phyloP scores from a whole-genome alignment of 1,284 basidiomycete genomes.

The Tausonia pullulans region DNA sequence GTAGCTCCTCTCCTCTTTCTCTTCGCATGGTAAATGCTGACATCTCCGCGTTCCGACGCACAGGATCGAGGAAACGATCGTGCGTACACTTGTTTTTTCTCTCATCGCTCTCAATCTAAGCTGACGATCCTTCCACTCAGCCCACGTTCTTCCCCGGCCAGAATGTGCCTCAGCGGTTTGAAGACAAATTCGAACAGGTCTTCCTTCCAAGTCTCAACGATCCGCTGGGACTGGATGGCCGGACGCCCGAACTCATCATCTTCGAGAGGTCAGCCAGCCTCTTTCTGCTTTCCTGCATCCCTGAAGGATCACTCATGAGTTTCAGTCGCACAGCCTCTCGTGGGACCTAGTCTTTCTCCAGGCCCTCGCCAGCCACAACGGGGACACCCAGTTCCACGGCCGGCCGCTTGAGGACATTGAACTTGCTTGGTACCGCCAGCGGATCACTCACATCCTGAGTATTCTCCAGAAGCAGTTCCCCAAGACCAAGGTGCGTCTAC shows the following conservation, averaged over 20 bases:
- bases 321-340: neutral
- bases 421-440: conserved; percentile 4
- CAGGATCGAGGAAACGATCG: neutral
- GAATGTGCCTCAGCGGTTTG: conserved; percentile 4
- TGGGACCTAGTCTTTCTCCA: conserved; percentile 15
- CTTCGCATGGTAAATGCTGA: neutral
- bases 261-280: conserved; percentile 9
- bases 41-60: neutral
- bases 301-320: neutral
- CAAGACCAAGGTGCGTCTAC: neutral
- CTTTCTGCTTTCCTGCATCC: neutral
- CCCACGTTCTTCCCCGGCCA: neutral
- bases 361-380: neutral
- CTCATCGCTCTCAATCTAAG: no score
- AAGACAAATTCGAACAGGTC: conserved; percentile 8
- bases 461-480: conserved; percentile 7
- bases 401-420: conserved; percentile 15
- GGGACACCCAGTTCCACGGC: conserved; percentile 2
- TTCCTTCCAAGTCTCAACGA: conserved; percentile 3
- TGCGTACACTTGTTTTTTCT: neutral
- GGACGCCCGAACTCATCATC: conserved; percentile 12
- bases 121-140: neutral
- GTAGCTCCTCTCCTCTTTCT: neutral
- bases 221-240: conserved; percentile 5
- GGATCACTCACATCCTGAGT: conserved; percentile 6